A percentile compares a stretch with the other conserved stretches of the same genome.
Conservation (phyloP, 169 alveolate species). For the Eimeria necatrix region DNA sequence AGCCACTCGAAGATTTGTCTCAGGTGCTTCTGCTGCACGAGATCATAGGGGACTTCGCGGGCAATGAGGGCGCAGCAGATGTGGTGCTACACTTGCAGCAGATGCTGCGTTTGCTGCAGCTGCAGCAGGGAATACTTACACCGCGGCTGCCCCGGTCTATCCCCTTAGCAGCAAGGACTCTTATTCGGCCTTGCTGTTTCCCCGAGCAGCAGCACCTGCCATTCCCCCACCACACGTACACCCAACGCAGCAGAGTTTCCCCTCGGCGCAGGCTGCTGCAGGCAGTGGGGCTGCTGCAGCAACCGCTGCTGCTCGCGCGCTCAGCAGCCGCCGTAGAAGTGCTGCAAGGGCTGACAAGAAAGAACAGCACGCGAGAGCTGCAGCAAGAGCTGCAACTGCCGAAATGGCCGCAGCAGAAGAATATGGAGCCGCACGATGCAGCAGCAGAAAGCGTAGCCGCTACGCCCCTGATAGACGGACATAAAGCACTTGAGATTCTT, state of each 20-base stretch:
- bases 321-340: slow-evolving; percentile 17
- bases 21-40: slow-evolving; percentile 74
- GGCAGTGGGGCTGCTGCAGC: slow-evolving; percentile 65
- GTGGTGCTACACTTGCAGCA: slow-evolving; percentile 71
- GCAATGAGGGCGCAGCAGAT: slow-evolving; percentile 82
- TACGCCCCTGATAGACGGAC: background rate
- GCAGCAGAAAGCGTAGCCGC: background rate
- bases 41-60: slow-evolving; percentile 81
- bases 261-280: slow-evolving; percentile 68
- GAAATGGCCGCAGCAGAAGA: slow-evolving; percentile 26
- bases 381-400: slow-evolving; percentile 23
- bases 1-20: background rate
- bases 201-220: slow-evolving; percentile 54
- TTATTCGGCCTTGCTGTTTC: slow-evolving; percentile 68
- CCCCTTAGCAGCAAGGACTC: slow-evolving; percentile 74
- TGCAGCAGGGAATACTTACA: slow-evolving; percentile 48
- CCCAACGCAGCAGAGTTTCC: slow-evolving; percentile 73
- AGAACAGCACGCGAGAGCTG: background rate
- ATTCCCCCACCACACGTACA: slow-evolving; percentile 58
- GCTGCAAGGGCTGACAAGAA: slow-evolving; percentile 36
- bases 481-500: background rate
- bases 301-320: slow-evolving; percentile 68
- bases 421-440: background rate
- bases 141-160: slow-evolving; percentile 62
- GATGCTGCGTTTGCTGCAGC: slow-evolving; percentile 24